These are phyloP conservation scores for Aureobasidium sp. DNA, from an alignment of 2,329 filamentous ascomycete species.

Conservation along the genomic window DNA sequence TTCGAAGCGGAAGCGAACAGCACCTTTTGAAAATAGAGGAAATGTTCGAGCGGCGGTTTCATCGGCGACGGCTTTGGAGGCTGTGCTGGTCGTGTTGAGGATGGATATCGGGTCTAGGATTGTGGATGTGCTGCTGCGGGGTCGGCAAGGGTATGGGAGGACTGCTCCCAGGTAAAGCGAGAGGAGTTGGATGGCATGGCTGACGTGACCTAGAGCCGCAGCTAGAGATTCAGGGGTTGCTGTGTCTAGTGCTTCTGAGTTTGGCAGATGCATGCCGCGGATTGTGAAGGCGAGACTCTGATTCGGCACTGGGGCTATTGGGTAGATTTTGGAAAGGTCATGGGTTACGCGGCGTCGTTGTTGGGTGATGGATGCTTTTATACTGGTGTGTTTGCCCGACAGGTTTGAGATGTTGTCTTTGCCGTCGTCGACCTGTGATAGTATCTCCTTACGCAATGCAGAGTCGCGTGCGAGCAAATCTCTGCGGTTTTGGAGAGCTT, in stretches of 20 bases:
- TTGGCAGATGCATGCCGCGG: conserved; percentile 67
- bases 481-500: conserved; percentile 57
- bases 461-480: conserved; percentile 61
- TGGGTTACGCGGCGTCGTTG: conserved; percentile 83
- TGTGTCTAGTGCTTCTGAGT: conserved; percentile 63
- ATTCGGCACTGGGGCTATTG: conserved; percentile 60
- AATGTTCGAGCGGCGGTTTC: conserved; percentile 45
- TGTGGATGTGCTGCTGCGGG: conserved; percentile 64
- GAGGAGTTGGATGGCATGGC: conserved; percentile 64
- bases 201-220: conserved; percentile 72
- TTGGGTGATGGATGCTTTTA: conserved; percentile 62
- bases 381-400: conserved; percentile 32
- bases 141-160: conserved; percentile 70
- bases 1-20: conserved; percentile 82
- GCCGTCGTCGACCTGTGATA: conserved; percentile 34
- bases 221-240: conserved; percentile 61
- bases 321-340: conserved; percentile 70
- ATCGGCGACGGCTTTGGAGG: conserved; percentile 13
- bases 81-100: conserved; percentile 19
- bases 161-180: conserved; percentile 74
- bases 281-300: conserved; percentile 76
- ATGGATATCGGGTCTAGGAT: conserved; percentile 63
- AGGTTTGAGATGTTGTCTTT: conserved; percentile 40
- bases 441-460: conserved; percentile 37
- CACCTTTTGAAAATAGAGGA: conserved; percentile 65